phyloP scores from a whole-genome alignment of 1,284 basidiomycete genomes.

The Polyporus tsugae region DNA sequence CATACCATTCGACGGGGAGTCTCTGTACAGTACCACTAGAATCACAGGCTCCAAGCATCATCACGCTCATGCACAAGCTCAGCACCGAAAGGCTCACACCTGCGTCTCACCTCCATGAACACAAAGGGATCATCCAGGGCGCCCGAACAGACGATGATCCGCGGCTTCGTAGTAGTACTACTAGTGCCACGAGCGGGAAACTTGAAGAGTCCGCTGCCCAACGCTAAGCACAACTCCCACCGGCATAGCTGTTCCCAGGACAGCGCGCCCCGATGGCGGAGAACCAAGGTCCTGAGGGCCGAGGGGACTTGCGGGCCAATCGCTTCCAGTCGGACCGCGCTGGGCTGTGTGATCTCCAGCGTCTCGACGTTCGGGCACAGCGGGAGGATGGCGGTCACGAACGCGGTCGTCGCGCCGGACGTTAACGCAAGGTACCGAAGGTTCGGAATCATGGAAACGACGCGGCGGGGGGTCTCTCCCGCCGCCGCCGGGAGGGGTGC shows the following conservation, averaged over 20 bases:
- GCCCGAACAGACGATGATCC: conserved; percentile 28
- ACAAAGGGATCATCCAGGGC: conserved; percentile 22
- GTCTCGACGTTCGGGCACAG: conserved; percentile 38
- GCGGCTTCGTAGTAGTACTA: not conserved
- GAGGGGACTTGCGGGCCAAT: not conserved
- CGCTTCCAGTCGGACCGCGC: conserved; percentile 27
- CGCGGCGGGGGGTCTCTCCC: too few relatives aligned
- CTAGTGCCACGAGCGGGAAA: not conserved
- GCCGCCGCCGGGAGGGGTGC: too few relatives aligned
- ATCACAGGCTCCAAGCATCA: not conserved
- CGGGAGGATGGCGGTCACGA: conserved; percentile 39
- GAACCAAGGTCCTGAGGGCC: conserved; percentile 19
- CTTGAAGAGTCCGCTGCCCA: conserved; percentile 25
- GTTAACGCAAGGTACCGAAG: conserved; percentile 37
- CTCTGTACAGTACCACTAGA: too few relatives aligned
- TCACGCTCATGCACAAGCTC: conserved; percentile 25
- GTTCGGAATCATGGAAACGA: not conserved
- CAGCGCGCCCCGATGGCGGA: conserved; percentile 25
- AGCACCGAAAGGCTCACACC: conserved; percentile 23
- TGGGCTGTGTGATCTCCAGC: conserved; percentile 34
- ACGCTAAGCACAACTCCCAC: conserved; percentile 24
- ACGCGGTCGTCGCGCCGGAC: conserved; percentile 37
- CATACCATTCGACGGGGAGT: too few relatives aligned
- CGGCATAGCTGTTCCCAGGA: conserved; percentile 15
- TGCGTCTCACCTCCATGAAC: conserved; percentile 21